Conservation (phyloP, 495 filamentous ascomycete genomes). For the Neurospora sp. region DNA sequence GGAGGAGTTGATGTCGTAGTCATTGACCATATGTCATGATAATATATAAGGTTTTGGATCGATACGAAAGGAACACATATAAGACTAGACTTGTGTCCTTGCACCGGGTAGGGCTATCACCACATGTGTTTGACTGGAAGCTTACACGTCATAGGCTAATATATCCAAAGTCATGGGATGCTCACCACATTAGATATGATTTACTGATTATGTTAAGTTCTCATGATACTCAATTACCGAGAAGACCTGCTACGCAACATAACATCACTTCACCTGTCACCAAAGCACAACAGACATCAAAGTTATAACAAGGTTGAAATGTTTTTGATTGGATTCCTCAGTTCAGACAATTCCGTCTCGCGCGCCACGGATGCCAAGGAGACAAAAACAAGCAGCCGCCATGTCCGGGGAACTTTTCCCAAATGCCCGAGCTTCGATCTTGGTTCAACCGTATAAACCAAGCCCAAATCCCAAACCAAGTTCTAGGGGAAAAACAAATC, state of each 20-base stretch:
- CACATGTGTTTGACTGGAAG: neutral
- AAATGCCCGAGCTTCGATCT: neutral
- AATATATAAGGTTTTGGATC: neutral
- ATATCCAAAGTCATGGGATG: neutral
- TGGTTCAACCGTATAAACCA: neutral
- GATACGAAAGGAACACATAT: neutral
- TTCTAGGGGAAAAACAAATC: constrained; percentile 9
- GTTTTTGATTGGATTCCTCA: constrained; percentile 30
- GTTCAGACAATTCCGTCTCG: constrained; percentile 15
- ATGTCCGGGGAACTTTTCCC: constrained; percentile 5
- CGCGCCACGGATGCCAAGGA: constrained; percentile 7
- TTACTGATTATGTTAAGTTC: neutral
- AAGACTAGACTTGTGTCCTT: neutral
- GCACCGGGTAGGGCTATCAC: neutral
- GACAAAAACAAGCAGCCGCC: constrained; percentile 11
- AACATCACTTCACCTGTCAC: neutral
- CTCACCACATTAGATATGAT: neutral
- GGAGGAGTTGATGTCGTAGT: constrained; percentile 63
- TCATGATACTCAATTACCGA: neutral
- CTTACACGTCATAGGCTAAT: neutral
- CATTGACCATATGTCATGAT: neutral
- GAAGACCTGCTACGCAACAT: neutral
- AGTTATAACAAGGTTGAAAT: constrained; percentile 15
- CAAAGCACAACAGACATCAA: neutral
- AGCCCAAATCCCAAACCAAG: neutral